Evolutionary conservation across 129 eudicot species (phyloP), one percentile per base, ranked within the genome.

Genomic region (Lactuca sativa): DNA sequence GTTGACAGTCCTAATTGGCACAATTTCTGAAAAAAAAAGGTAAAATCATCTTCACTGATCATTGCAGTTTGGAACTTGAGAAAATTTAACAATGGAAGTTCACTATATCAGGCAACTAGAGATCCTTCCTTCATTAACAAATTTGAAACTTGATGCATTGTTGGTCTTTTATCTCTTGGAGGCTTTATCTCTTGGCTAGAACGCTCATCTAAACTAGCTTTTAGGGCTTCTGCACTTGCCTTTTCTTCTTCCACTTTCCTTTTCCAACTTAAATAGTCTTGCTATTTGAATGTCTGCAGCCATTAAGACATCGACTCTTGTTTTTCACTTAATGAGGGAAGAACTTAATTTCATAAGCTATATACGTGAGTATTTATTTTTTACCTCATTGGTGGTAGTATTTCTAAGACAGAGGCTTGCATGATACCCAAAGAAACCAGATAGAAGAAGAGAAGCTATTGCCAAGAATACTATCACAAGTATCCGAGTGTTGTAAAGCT

Each of bases 311-410:
- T 34, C 9, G 1, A 8, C 9, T 12, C 9, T 43, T 43, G 12
- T 43, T 38, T 38, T 38, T 43, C 9, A 43, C n/a, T 47, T 9
- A 12, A 47, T 47, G n/a, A 4, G 12, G n/a, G 9, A 4, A 47
- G 2, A 47, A 47, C n/a, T 43, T 47, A 47, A 47, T 10, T n/a
- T 47, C 0, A 47, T 4, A 47, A 43, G 49, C 13, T 21, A 21
- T 21, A 21, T 21, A 21, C 21, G 1, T 3, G 52, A 10, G n/a
- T 3, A 10, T 47, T 7, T 38, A 0, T 34, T 5, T 38, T 38
- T 63, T 67, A 92, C 98, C 96, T 92, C 98, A 80, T 92, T 92
- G 56, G 98, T 92, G 41, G 98, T 92, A 55, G 95, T 92, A 81
- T 92, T 92, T 56, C 90, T 85, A 74, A 89, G 66, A 72, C 98